A percentile compares a stretch with the other conserved stretches of the same genome.
Conservation (phyloP, 768 basidiomycete species). For the Lactarius akahatsu region DNA sequence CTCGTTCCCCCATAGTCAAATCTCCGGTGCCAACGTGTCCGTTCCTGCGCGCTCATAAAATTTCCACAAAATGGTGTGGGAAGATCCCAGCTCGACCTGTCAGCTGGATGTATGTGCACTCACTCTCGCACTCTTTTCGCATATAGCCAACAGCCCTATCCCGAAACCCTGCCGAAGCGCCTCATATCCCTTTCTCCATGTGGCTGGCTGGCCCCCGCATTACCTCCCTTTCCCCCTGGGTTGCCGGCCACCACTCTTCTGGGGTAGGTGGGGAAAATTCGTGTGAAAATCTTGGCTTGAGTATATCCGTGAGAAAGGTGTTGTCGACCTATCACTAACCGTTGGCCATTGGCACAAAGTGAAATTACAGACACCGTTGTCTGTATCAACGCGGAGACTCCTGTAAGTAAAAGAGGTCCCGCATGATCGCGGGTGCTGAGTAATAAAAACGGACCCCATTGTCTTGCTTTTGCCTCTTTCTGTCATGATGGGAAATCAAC, state of each 20-base stretch:
- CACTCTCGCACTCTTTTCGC: not conserved
- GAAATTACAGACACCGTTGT: not conserved
- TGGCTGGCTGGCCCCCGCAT: not conserved
- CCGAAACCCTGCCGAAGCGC: not conserved
- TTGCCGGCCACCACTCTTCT: not conserved
- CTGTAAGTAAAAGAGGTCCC: not conserved
- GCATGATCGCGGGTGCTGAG: not conserved
- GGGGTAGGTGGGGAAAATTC: not conserved
- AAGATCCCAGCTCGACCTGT: constrained; percentile 9
- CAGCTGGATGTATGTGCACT: not conserved
- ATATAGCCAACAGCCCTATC: not conserved
- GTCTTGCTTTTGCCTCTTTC: not conserved
- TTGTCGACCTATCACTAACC: not conserved
- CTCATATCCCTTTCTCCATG: not conserved
- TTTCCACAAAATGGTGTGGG: constrained; percentile 6
- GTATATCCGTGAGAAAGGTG: not conserved
- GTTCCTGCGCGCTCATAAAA: not conserved
- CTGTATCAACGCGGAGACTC: not conserved
- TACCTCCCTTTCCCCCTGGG: not conserved
- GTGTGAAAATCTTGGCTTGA: not conserved
- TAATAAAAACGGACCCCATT: not conserved
- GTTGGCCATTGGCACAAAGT: not conserved
- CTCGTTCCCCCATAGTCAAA: constrained; percentile 7
- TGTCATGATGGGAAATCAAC: not conserved
- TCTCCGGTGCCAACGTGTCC: constrained; percentile 1